Base-by-base conservation (phyloP, 2,329 filamentous ascomycete species). In the Claviceps monticola region DNA sequence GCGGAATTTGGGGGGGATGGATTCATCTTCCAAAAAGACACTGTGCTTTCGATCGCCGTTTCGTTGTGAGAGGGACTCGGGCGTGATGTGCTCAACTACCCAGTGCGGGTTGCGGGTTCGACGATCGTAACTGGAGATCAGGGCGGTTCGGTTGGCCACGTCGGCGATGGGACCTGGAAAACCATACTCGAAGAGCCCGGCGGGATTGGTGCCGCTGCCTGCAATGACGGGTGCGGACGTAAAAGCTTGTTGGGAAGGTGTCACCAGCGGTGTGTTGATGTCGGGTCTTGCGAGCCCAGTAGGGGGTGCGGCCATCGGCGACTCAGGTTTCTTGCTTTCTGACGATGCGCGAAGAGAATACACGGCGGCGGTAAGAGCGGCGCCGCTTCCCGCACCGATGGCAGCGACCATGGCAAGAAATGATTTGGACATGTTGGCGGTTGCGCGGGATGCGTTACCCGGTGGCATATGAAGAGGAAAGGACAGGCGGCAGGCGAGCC, bases 31-130 rank as follows among this genome's bases (percentile, higher is more conserved):
- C 58, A 82, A 68, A 67, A 98, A 98, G 55, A 71, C 71, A 66
- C 83, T 89, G 75, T 91, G 75, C 67, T 88, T 86, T 62, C 93
- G 83, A 71, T 97, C 90, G 59, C 80, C 93, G 55, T 84, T 82
- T 56, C 82, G 81, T 49, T 74, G 66, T 3, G 84, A 76, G 14
- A 98, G 79, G 0, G 91, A 97, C 38, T 81, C 79, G 1, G 89
- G 82, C 0, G 93, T 98, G 68, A 98, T 96, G 74, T 98, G 93
- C 73, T 98, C 93, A 57, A 85, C 83, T 8, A 90, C 93, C 91
- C 91, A 98, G 66, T 86, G 79, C 34, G 93, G 93, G 70, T 98
- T 98, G 64, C 90, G 82, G 44, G 82, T 84, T 55, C 88, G 84
- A 29, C 93, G 88, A 71, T 98, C 91, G 77, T 84, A 98, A 60